Percentiles rank a stretch among this genome's conserved stretches.
Evolutionary conservation across 306 rosid genomes (phyloP).

Genomic region (Canavalia ensiformis): DNA sequence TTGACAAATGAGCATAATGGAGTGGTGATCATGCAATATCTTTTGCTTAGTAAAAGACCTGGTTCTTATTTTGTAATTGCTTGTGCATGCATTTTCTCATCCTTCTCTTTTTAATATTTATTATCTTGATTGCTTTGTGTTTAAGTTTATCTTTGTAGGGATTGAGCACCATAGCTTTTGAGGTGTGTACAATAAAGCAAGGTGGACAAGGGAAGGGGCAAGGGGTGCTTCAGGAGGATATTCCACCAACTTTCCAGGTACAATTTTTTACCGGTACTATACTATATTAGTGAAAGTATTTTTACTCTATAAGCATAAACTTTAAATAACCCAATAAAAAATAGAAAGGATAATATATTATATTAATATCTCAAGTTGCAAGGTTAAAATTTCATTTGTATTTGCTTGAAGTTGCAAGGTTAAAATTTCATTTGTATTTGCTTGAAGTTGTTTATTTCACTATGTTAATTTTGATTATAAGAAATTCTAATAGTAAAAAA

Average conservation of each 20-base stretch:
- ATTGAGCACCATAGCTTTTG: constrained; percentile 53
- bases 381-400: constrained; percentile 53
- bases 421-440: constrained; percentile 5
- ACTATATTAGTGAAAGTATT: too few species aligned
- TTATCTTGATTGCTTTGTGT: background rate
- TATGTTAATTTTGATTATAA: constrained; percentile 14
- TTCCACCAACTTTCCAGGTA: constrained; percentile 57
- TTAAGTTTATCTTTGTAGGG: constrained; percentile 57
- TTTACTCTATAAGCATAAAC: too few species aligned
- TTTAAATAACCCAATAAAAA: too few species aligned
- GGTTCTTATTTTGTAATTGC: constrained; percentile 1
- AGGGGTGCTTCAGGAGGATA: constrained; percentile 73
- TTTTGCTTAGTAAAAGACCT: constrained; percentile 9
- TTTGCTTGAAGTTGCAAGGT: constrained; percentile 56
- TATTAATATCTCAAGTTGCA: constrained; percentile 42
- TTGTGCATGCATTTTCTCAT: background rate
- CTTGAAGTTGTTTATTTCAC: constrained; percentile 16
- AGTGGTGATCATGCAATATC: constrained; percentile 14
- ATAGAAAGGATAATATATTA: too few species aligned
- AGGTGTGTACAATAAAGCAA: constrained; percentile 59
- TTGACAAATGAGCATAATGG: constrained; percentile 6
- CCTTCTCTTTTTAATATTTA: constrained; percentile 11
- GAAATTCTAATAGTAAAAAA: constrained; percentile 38
- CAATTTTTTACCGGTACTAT: constrained; percentile 37
- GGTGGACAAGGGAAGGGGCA: constrained; percentile 65